Conservation (phyloP, 164 flowering plant species). For the Chloranthus sessilifolius region DNA sequence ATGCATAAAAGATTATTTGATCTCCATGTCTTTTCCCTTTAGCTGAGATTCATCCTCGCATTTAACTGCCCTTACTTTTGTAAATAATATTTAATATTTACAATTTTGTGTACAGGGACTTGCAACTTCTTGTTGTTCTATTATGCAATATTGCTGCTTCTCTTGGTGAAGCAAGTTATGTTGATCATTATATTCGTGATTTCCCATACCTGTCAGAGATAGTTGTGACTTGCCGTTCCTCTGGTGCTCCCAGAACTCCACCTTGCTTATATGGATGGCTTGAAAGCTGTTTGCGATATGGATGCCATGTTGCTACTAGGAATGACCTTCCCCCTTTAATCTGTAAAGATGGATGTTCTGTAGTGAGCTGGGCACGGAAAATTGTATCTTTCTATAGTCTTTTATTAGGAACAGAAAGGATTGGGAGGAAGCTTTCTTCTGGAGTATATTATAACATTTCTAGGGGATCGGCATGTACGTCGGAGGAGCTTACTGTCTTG, state of each 20-base stretch:
- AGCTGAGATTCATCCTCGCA: no score
- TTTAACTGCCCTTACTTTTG: no score
- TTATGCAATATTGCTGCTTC: constrained; percentile 53
- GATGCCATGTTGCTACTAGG: constrained; percentile 37
- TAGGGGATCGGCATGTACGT: constrained; percentile 46
- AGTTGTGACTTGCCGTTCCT: constrained; percentile 15
- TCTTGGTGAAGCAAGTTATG: constrained; percentile 56
- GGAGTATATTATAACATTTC: constrained; percentile 75
- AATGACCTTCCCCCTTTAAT: constrained; percentile 72
- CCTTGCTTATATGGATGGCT: constrained; percentile 93
- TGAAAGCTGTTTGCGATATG: constrained; percentile 64
- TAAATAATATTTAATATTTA: no score
- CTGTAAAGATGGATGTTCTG: constrained; percentile 53
- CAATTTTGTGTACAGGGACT: constrained; percentile 55
- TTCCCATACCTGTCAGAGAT: constrained; percentile 55
- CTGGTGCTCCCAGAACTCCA: constrained; percentile 39
- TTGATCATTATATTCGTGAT: constrained; percentile 92
- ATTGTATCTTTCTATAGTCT: constrained; percentile 81
- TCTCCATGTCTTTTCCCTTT: no score
- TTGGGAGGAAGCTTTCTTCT: constrained; percentile 61
- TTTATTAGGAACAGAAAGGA: constrained; percentile 56
- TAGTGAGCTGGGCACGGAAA: constrained; percentile 71
- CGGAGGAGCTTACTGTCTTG: constrained; percentile 74
- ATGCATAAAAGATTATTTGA: no score
- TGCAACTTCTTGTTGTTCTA: constrained; percentile 61